Evolutionary conservation across 306 rosid genomes (phyloP).

Genomic region (Rosa multiflora): DNA sequence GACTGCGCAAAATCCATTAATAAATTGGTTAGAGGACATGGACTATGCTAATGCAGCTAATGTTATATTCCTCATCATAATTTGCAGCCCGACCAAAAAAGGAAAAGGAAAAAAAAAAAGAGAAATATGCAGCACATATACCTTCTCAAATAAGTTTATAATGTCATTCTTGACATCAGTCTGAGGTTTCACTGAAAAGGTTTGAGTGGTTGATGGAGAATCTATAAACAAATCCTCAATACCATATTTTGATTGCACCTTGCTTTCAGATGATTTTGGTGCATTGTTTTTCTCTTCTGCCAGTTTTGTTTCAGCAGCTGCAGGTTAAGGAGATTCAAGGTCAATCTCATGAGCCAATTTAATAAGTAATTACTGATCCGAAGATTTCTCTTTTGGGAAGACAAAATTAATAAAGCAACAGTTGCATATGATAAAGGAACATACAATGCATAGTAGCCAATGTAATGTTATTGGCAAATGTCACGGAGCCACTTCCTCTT

Average conservation of each 20-base stretch:
- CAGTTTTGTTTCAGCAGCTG: conserved; percentile 17
- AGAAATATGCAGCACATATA: conserved; percentile 1
- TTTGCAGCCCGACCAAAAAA: neutral
- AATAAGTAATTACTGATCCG: neutral
- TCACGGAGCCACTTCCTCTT: neutral
- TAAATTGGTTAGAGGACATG: conserved; percentile 2
- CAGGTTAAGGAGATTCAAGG: conserved; percentile 6
- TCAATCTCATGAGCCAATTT: neutral
- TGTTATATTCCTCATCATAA: neutral
- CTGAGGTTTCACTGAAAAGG: conserved; percentile 12
- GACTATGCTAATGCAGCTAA: neutral
- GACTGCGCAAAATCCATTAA: conserved; percentile 14
- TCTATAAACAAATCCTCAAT: conserved; percentile 15
- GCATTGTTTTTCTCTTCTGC: neutral
- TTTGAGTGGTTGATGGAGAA: conserved; percentile 6
- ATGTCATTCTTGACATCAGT: conserved; percentile 3
- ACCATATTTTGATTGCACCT: conserved; percentile 10
- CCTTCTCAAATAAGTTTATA: conserved; percentile 14
- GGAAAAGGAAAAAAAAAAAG: neutral
- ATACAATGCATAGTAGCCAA: conserved; percentile 10
- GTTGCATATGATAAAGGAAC: conserved; percentile 15
- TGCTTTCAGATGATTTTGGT: conserved; percentile 12
- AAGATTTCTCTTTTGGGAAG: neutral
- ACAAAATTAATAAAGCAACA: neutral
- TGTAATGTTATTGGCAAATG: conserved; percentile 1